Percentiles rank a stretch among this genome's conserved stretches.
Evolutionary conservation across 176 grass and related monocot genomes (phyloP).

Genomic region (Carex parvula): DNA sequence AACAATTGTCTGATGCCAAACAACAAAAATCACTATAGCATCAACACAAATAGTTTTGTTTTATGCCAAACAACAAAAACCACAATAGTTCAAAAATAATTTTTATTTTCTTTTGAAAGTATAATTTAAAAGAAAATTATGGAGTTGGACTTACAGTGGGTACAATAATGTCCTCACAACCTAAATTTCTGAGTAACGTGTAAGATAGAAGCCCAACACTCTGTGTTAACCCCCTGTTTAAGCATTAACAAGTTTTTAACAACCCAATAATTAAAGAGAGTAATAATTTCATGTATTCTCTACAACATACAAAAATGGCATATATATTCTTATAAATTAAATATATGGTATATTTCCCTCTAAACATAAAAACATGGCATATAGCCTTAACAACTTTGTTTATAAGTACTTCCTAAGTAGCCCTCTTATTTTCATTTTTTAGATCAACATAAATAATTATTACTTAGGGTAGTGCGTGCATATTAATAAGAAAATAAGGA

Average conservation of each 20-base stretch:
- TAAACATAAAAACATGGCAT: neutral
- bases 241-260: neutral
- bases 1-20: conserved; percentile 1
- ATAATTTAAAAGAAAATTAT: neutral
- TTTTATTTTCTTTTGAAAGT: no score
- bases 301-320: conserved; percentile 13
- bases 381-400: neutral
- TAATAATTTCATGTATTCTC: conserved; percentile 5
- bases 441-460: neutral
- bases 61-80: neutral
- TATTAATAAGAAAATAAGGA: neutral
- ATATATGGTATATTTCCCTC: neutral
- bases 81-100: neutral
- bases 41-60: conserved; percentile 12
- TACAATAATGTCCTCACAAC: conserved; percentile 54
- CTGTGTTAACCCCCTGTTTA: conserved; percentile 46
- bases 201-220: conserved; percentile 80
- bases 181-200: conserved; percentile 53
- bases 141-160: conserved; percentile 44
- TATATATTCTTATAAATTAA: neutral
- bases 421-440: neutral
- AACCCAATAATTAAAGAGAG: conserved; percentile 2
- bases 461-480: neutral
- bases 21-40: neutral
- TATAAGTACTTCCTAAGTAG: neutral